A percentile compares a stretch with the other conserved stretches of the same genome.
Evolutionary conservation across 2,329 filamentous ascomycete species (phyloP).

Genomic region (Trichoderma sp.): DNA sequence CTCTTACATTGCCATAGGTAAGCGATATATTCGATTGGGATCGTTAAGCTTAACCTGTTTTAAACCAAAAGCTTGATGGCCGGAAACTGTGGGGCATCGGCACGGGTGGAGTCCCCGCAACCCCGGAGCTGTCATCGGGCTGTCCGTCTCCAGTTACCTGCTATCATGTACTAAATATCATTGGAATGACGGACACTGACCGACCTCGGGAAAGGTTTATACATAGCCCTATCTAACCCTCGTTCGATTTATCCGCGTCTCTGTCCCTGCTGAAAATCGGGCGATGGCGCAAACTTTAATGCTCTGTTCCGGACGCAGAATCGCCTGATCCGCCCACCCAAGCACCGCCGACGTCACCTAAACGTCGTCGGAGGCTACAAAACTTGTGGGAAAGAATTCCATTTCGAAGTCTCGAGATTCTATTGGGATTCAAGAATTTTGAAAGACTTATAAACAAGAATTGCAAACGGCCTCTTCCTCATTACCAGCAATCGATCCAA

Average conservation of each 20-base stretch:
- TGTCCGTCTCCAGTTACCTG: not conserved
- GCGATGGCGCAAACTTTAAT: not conserved
- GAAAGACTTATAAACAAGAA: not conserved
- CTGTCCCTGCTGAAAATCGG: not conserved
- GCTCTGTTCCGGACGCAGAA: not conserved
- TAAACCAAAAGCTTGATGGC: not conserved
- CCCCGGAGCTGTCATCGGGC: not conserved
- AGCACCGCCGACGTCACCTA: constrained; percentile 16
- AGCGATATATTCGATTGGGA: not conserved
- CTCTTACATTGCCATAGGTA: not conserved
- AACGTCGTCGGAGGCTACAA: constrained; percentile 1
- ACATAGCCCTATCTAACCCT: not conserved
- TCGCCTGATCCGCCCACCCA: not conserved
- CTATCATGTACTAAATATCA: not conserved
- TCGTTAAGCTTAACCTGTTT: not conserved
- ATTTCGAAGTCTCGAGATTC: not conserved
- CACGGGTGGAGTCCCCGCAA: not conserved
- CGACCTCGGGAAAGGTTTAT: not conserved
- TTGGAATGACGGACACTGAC: not conserved
- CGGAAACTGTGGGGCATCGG: constrained; percentile 1
- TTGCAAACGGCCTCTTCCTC: not conserved
- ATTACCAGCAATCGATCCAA: not conserved
- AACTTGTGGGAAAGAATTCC: not conserved
- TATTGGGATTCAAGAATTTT: not conserved
- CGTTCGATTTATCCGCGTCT: not conserved